A percentile compares a stretch with the other conserved stretches of the same genome.
These are phyloP conservation scores for Leccinum longicurvipes DNA, from an alignment of 768 basidiomycete species.

Conservation along the genomic window DNA sequence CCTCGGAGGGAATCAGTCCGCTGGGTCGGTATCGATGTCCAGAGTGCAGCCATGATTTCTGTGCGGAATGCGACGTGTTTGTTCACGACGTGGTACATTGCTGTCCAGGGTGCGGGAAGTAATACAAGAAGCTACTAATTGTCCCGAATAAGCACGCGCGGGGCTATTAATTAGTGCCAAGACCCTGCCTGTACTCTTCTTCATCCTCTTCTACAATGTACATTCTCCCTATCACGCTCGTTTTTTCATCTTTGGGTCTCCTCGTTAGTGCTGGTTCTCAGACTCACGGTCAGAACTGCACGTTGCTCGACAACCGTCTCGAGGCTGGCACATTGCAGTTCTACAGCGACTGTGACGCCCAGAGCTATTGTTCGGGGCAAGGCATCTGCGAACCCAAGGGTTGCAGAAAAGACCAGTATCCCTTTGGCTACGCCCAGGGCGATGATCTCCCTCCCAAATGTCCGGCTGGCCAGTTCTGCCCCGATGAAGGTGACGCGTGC, in stretches of 20 bases:
- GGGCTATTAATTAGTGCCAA: not conserved
- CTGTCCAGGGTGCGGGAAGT: slow-evolving; percentile 81
- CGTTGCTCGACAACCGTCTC: slow-evolving; percentile 57
- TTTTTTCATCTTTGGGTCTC: slow-evolving; percentile 46
- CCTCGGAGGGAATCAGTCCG: slow-evolving; percentile 86
- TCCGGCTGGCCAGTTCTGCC: slow-evolving; percentile 65
- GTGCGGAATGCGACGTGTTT: slow-evolving; percentile 94
- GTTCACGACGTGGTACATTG: slow-evolving; percentile 94
- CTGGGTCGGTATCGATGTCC: slow-evolving; percentile 87
- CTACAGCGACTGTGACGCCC: slow-evolving; percentile 70
- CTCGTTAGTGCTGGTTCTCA: slow-evolving; percentile 46
- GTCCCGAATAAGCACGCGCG: not conserved
- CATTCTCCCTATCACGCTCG: slow-evolving; percentile 41
- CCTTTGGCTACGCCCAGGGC: slow-evolving; percentile 58
- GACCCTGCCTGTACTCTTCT: not conserved
- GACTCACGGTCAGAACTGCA: slow-evolving; percentile 47
- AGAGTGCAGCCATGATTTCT: slow-evolving; percentile 84
- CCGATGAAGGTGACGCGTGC: slow-evolving; percentile 77
- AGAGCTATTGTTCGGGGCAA: slow-evolving; percentile 59
- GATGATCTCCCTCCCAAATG: slow-evolving; percentile 60
- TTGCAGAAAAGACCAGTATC: slow-evolving; percentile 75
- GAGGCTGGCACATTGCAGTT: slow-evolving; percentile 78
- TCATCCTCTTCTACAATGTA: not conserved
- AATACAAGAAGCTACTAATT: slow-evolving; percentile 32
- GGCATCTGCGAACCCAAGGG: slow-evolving; percentile 58